These are phyloP conservation scores for Fusarium foetens DNA, from an alignment of 2,329 filamentous ascomycete genomes.

Conservation along the genomic window DNA sequence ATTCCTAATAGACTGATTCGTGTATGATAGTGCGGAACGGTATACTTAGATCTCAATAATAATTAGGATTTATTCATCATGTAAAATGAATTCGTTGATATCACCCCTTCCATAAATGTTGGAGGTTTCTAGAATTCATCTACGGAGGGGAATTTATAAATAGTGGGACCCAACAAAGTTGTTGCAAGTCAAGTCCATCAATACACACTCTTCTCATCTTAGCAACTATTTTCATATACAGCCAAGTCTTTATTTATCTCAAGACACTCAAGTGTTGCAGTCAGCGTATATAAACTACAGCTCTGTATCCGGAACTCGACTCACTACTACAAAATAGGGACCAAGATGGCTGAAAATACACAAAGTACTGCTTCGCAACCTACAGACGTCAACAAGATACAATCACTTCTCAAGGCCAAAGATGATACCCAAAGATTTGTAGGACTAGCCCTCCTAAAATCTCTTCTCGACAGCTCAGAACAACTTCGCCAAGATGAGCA, in stretches of 20 bases:
- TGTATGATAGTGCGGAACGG: background rate
- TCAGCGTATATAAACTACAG: background rate
- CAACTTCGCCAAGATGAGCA: conserved; percentile 60
- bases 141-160: conserved; percentile 23
- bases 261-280: background rate
- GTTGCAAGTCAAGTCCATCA: background rate
- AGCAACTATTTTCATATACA: background rate
- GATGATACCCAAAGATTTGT: conserved; percentile 77
- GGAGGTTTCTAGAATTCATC: conserved; percentile 28
- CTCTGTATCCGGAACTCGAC: background rate
- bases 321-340: background rate
- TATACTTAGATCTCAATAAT: background rate
- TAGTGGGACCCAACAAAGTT: conserved; percentile 30
- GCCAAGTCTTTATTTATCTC: background rate
- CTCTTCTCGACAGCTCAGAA: conserved; percentile 70
- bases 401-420: conserved; percentile 65
- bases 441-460: conserved; percentile 72
- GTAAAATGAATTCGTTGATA: background rate
- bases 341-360: conserved; percentile 11
- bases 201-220: conserved; percentile 6
- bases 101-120: background rate
- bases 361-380: conserved; percentile 14
- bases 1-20: background rate
- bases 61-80: background rate
- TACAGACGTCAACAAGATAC: conserved; percentile 58